Evolutionary conservation across 129 eudicot genomes (phyloP), one percentile per base, ranked within the genome.

Genomic region (Chrysanthemum lavandulifolium): DNA sequence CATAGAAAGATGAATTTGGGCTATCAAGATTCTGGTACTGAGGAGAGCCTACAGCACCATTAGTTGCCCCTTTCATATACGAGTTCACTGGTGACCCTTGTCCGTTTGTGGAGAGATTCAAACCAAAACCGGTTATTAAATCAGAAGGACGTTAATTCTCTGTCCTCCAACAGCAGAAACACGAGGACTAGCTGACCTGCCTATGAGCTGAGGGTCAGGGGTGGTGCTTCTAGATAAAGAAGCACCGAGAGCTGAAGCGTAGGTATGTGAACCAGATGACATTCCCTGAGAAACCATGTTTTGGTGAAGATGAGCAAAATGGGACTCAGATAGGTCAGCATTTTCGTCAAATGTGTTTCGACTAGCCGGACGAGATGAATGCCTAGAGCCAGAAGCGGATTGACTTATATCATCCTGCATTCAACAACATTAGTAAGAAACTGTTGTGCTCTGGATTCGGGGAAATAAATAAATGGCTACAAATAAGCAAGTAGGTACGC

Each of bases 201-300:
- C 89, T 52, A 83, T 51, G 14, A 79, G 85, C 66, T 90, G 96
- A 21, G 96, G 85, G 71, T 94, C 97, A 29, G 99, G 96, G 29
- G 99, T 94, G 43, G 88, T 79, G 73, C 96, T 90, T 79, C 96
- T 79, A 14, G 98, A 94, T 77, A 94, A 67, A 45, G 99, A 88
- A n/a, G 87, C 86, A 64, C 98, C 97, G 4, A 94, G 79, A 72
- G 87, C 96, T 74, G 98, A 81, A 33, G 95, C 95, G 76, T 92
- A 92, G 36, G 87, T 82, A 29, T 89, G 84, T 57, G 96, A 86
- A 6, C 77, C 82, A 6, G 95, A 79, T 43, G 82, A 74, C 50
- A 71, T 55, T 67, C 80, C 79, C 23, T 75, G 88, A 21, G 65
- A 76, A 29, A 79, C 18, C 83, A 85, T 33, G 36, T 82, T 84